Base-by-base conservation (phyloP, 768 basidiomycete species). In the Auricularia heimuer region DNA sequence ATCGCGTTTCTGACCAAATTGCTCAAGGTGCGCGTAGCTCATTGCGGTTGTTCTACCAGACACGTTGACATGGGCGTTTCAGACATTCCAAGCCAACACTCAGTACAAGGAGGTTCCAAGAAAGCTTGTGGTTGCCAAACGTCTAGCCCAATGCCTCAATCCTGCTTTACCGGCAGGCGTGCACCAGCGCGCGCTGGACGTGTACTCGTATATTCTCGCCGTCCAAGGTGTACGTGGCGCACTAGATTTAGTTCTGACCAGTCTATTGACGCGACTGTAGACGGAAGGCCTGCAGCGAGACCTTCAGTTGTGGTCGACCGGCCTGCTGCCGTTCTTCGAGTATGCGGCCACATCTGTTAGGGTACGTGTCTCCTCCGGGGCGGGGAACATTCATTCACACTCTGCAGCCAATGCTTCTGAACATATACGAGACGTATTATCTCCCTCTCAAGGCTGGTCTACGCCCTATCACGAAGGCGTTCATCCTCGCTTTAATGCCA, bases 301-400 rank as follows among this genome's bases (percentile, higher is more conserved):
- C 76, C 80, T 99, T 2, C 81, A 90, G 3, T 79, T 98, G 21
- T 99, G 97, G 97, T 94, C 93, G 0, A 88, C 94, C 3, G 97
- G 97, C 6, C 76, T 99, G 4, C 98, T 99, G 74, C 97, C 97
- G 0, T 98, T 98, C 84, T 98, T 98, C 71, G 94, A 98, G 77
- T 98, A 94, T 75, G 94, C 97, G 10, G 89, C 96, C n/a, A 98
- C 95, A n/a, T 94, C 94, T 21, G 94, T 98, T 65, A 93, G 93
- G 82, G 93, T 90, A 68, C 62, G 77, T 65, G 35, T 51, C 1
- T 36, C n/a, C 12, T 11, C 2, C 29, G 34, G 11, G 3, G 56
- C 54, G 58, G 42, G 16, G 14, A 12, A 35, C 54, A 24, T 16
- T 29, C 21, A 54, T n/a, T 47, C 16, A n/a, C 63, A 29, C 4